Conservation (phyloP, 2,329 filamentous ascomycete genomes). For the Aspergillus jensenii region DNA sequence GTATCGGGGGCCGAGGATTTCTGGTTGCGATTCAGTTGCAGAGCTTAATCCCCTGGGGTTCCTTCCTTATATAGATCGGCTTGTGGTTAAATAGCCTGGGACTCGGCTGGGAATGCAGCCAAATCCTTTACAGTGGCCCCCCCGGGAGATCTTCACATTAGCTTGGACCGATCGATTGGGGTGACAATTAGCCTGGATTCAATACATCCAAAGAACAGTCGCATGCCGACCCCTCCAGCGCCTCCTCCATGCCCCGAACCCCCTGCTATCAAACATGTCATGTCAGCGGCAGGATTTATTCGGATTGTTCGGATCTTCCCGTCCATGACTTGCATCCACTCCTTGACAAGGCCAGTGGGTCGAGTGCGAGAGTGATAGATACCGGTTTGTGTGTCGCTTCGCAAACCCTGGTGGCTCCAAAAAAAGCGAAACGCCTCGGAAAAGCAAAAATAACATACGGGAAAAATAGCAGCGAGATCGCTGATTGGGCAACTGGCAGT, state of each 20-base stretch:
- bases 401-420: constrained; percentile 2
- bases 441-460: constrained; percentile 3
- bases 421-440: constrained; percentile 4
- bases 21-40: constrained; percentile 11
- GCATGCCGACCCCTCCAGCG: constrained; percentile 14
- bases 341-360: constrained; percentile 9
- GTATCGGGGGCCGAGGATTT: constrained; percentile 4
- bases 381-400: constrained; percentile 10
- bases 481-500: not conserved
- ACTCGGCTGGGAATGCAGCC: constrained; percentile 6
- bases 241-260: constrained; percentile 4
- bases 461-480: not conserved
- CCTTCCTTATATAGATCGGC: constrained; percentile 20
- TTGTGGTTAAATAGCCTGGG: constrained; percentile 8
- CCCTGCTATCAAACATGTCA: constrained; percentile 22
- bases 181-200: constrained; percentile 14
- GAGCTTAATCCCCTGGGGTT: constrained; percentile 15
- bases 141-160: constrained; percentile 26
- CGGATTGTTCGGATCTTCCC: constrained; percentile 24
- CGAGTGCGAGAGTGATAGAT: constrained; percentile 12
- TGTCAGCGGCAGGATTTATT: constrained; percentile 15
- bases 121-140: constrained; percentile 7
- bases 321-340: constrained; percentile 26
- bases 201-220: constrained; percentile 23
- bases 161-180: constrained; percentile 24